Evolutionary conservation across 2,329 filamentous ascomycete genomes (phyloP), one percentile per base, ranked within the genome.

Genomic region (Exophiala mesophila): DNA sequence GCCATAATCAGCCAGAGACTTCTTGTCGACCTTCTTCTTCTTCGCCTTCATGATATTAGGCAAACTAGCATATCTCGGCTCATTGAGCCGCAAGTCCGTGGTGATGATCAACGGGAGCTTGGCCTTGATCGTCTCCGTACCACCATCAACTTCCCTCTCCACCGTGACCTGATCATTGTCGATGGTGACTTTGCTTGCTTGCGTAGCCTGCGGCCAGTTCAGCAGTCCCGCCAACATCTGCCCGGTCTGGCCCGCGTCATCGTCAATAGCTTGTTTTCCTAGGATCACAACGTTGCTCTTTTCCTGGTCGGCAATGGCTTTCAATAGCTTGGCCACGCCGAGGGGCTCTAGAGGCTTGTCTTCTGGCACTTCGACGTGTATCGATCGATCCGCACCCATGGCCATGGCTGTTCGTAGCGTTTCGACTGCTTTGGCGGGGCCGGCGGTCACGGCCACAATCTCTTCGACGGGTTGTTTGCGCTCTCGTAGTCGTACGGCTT

Each of bases 31-130:
- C 61, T 86, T 86, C 84, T 98, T 98, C 85, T 97, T 98, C 85
- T 98, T 98, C 39, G 92, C 92, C 83, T 97, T 98, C 92, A 98
- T 98, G 54, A 98, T 97, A 64, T 97, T 97, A 37, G 89, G 90
- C 77, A 98, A 66, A 67, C 81, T 95, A 16, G 90, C 92, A 65
- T 95, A 98, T 53, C 92, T 75, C 46, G 92, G 92, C 77, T 94
- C 88, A 62, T 98, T 98, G 64, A 98, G 71, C 39, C 92, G 73
- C 69, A 98, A 66, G 72, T 98, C 92, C 49, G 92, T 95, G 49
- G 92, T 98, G 57, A 98, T 85, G 39, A 98, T 72, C 81, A 97
- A 82, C 0, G 92, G 92, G 66, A 98, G 69, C 72, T 84, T 86
- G 1, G 86, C 82, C 64, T 76, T 77, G 41, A 98, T 72, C 50